These are phyloP conservation scores for Trichocladium antarcticum DNA, from an alignment of 495 filamentous ascomycete species.

Conservation along the genomic window DNA sequence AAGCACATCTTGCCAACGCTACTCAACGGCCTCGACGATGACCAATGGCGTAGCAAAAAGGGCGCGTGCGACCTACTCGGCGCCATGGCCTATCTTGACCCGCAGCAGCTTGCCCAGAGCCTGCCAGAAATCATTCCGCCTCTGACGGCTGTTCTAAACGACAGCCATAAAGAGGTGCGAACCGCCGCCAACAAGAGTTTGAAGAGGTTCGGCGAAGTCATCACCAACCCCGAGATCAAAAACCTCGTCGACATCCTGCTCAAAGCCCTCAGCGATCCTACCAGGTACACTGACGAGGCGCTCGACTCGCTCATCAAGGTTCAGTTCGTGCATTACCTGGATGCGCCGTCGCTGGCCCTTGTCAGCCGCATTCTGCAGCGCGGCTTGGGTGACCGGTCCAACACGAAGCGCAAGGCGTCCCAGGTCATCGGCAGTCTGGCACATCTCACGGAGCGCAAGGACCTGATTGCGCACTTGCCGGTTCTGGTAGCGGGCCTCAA, in stretches of 20 bases:
- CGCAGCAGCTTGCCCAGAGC: slow-evolving; percentile 82
- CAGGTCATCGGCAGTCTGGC: slow-evolving; percentile 96
- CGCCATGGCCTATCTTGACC: slow-evolving; percentile 96
- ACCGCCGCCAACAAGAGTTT: slow-evolving; percentile 85
- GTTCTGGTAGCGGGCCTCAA: slow-evolving; percentile 87
- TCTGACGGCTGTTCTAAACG: slow-evolving; percentile 82
- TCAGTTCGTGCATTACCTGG: slow-evolving; percentile 89
- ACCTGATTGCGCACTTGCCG: slow-evolving; percentile 81
- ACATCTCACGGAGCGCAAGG: slow-evolving; percentile 91
- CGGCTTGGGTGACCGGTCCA: slow-evolving; percentile 78
- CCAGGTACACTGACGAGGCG: slow-evolving; percentile 92
- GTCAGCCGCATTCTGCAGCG: slow-evolving; percentile 92
- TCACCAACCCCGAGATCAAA: slow-evolving; percentile 95
- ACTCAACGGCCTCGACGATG: slow-evolving; percentile 84
- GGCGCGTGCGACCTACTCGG: slow-evolving; percentile 92
- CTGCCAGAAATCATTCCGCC: slow-evolving; percentile 94
- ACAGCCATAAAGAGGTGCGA: slow-evolving; percentile 95
- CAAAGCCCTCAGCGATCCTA: slow-evolving; percentile 93
- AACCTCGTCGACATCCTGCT: slow-evolving; percentile 77
- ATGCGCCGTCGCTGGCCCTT: slow-evolving; percentile 87
- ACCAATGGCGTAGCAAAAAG: slow-evolving; percentile 96
- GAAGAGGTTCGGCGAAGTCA: slow-evolving; percentile 95
- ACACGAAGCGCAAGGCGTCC: slow-evolving; percentile 87
- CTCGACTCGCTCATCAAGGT: slow-evolving; percentile 91
- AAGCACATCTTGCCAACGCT: slow-evolving; percentile 87